phyloP scores from a whole-genome alignment of 73 alveolate genomes.

The Breviolum minutum region DNA sequence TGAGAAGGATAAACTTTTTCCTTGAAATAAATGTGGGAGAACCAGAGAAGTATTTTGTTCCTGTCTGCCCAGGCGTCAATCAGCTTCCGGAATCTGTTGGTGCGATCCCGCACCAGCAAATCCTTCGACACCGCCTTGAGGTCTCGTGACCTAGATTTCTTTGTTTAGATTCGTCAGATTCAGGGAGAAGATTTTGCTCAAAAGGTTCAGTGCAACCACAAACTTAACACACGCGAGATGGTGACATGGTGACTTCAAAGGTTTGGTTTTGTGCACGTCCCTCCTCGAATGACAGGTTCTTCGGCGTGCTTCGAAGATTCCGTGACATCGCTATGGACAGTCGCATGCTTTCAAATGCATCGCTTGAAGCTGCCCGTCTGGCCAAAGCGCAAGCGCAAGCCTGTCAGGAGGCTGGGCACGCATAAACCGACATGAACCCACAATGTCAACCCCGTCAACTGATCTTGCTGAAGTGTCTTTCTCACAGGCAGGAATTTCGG shows the following conservation, averaged over 20 bases:
- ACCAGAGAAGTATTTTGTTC: not conserved
- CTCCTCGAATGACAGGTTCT: not conserved
- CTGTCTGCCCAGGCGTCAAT: constrained; percentile 1
- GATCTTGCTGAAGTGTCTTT: not conserved
- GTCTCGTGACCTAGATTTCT: not conserved
- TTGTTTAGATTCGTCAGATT: not conserved
- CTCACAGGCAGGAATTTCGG: constrained; percentile 15
- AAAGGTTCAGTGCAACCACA: no score
- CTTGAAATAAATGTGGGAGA: not conserved
- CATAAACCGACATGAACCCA: no score
- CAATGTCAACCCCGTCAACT: no score
- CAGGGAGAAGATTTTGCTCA: not conserved
- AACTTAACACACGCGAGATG: no score
- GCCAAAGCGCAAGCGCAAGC: constrained; percentile 21
- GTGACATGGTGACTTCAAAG: no score
- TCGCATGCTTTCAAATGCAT: not conserved
- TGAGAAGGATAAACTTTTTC: not conserved
- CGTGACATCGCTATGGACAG: constrained; percentile 20
- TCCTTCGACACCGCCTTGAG: constrained; percentile 9
- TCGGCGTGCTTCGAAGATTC: constrained; percentile 37
- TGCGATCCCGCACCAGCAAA: constrained; percentile 48
- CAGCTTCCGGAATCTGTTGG: constrained; percentile 24
- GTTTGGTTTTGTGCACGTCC: not conserved
- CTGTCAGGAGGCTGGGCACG: constrained; percentile 18
- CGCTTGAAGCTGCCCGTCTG: constrained; percentile 23